These are phyloP conservation scores for Neofusicoccum cordaticola DNA, from an alignment of 2,329 filamentous ascomycete genomes.

Conservation along the genomic window DNA sequence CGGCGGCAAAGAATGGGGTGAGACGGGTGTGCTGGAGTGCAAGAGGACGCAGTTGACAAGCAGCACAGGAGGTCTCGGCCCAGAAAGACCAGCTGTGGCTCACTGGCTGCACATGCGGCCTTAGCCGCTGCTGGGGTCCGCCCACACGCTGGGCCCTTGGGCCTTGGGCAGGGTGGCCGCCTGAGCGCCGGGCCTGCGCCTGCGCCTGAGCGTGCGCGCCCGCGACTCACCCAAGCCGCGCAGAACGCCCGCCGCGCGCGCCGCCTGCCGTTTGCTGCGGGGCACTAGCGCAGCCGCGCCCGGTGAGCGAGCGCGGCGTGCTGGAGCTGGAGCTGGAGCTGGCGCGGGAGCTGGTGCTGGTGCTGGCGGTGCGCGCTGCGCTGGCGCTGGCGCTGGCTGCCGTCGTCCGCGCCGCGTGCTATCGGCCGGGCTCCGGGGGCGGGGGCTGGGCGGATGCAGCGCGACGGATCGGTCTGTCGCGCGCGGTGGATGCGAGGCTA, in stretches of 20 bases:
- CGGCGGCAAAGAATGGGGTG: constrained; percentile 1
- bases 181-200: neutral
- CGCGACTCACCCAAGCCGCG: neutral
- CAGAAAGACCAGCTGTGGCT: constrained; percentile 12
- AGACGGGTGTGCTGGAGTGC: constrained; percentile 12
- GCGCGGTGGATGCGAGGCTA: neutral
- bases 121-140: constrained; percentile 13
- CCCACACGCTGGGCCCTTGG: neutral
- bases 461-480: neutral
- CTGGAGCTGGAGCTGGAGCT: too few relatives aligned
- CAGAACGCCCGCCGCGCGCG: neutral
- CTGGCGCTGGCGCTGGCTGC: too few relatives aligned
- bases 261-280: neutral
- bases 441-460: neutral
- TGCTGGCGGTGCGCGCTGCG: too few relatives aligned
- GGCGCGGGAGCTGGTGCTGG: too few relatives aligned
- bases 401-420: neutral
- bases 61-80: constrained; percentile 13
- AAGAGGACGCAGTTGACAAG: constrained; percentile 6
- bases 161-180: neutral
- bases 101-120: constrained; percentile 11
- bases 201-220: neutral
- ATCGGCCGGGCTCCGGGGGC: neutral
- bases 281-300: neutral
- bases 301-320: neutral